Conservation (phyloP, 768 basidiomycete species). For the Hypsizygus marmoreus region DNA sequence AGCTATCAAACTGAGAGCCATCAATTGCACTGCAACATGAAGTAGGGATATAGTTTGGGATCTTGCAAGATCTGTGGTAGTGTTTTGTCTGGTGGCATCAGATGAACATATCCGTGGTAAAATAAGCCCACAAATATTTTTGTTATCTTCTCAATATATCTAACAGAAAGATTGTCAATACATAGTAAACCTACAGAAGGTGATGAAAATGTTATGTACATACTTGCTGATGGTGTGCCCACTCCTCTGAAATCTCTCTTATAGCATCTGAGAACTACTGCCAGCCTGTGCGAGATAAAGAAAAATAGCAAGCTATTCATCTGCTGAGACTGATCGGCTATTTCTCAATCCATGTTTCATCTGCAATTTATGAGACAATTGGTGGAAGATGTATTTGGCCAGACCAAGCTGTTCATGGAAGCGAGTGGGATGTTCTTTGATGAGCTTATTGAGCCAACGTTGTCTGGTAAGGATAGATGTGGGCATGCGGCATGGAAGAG, state of each 20-base stretch:
- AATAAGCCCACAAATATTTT: constrained; percentile 14
- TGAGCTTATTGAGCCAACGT: too few relatives aligned
- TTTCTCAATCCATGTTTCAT: constrained; percentile 17
- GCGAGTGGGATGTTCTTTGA: constrained; percentile 27
- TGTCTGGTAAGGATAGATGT: too few relatives aligned
- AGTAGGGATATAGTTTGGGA: constrained; percentile 35
- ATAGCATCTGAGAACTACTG: constrained; percentile 23
- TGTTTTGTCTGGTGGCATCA: constrained; percentile 12
- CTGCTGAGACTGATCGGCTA: constrained; percentile 23
- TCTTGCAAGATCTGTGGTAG: constrained; percentile 27
- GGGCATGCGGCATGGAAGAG: too few relatives aligned
- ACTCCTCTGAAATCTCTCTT: constrained; percentile 39
- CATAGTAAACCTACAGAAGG: too few relatives aligned
- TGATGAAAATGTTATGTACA: not conserved
- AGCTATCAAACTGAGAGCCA: constrained; percentile 31
- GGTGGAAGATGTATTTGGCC: constrained; percentile 24
- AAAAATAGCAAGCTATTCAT: constrained; percentile 43
- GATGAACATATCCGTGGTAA: constrained; percentile 5
- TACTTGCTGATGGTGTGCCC: constrained; percentile 40
- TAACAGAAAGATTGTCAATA: constrained; percentile 3
- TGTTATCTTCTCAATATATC: constrained; percentile 21
- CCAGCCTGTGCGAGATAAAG: constrained; percentile 30
- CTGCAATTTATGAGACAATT: constrained; percentile 26
- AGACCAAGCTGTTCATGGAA: constrained; percentile 28
- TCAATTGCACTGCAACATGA: constrained; percentile 35